phyloP scores from a whole-genome alignment of 495 filamentous ascomycete species.

The Penicillium egyptiacum region DNA sequence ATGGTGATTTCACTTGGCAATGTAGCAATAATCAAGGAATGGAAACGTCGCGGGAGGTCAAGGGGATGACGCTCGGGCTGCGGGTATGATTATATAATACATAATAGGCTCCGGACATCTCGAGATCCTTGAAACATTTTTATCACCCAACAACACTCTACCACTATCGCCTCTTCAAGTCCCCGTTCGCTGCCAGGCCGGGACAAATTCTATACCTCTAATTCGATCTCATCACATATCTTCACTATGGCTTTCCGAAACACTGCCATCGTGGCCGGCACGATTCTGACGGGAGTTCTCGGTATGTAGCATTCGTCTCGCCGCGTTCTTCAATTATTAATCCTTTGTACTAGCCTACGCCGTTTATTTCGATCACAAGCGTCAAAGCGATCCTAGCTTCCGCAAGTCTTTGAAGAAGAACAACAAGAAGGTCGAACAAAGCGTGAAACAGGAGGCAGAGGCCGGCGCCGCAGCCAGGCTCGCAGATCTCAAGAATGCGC shows the following conservation, averaged over 20 bases:
- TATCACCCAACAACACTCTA: slow-evolving; percentile 27
- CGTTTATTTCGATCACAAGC: slow-evolving; percentile 91
- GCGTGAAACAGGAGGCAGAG: slow-evolving; percentile 74
- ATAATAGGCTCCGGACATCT: slow-evolving; percentile 7
- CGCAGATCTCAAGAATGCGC: slow-evolving; percentile 65
- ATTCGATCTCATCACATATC: slow-evolving; percentile 27
- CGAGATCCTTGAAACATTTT: slow-evolving; percentile 39
- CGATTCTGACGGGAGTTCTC: slow-evolving; percentile 70
- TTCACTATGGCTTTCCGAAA: slow-evolving; percentile 13
- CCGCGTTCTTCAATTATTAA: slow-evolving; percentile 8
- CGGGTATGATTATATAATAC: slow-evolving; percentile 9
- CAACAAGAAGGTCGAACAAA: slow-evolving; percentile 71
- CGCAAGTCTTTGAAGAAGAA: slow-evolving; percentile 80
- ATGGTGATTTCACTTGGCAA: slow-evolving; percentile 22
- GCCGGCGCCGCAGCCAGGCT: slow-evolving; percentile 61
- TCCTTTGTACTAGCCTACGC: slow-evolving; percentile 60
- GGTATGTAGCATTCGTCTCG: slow-evolving; percentile 51
- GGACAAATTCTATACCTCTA: not conserved
- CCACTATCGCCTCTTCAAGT: slow-evolving; percentile 12
- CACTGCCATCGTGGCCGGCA: slow-evolving; percentile 51
- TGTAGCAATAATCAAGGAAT: not conserved
- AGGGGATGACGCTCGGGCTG: slow-evolving; percentile 9
- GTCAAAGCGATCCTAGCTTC: slow-evolving; percentile 84
- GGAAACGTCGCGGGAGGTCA: slow-evolving; percentile 1
- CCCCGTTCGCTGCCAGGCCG: not conserved